Evolutionary conservation across 306 rosid genomes (phyloP).

Genomic region (Vicia villosa): DNA sequence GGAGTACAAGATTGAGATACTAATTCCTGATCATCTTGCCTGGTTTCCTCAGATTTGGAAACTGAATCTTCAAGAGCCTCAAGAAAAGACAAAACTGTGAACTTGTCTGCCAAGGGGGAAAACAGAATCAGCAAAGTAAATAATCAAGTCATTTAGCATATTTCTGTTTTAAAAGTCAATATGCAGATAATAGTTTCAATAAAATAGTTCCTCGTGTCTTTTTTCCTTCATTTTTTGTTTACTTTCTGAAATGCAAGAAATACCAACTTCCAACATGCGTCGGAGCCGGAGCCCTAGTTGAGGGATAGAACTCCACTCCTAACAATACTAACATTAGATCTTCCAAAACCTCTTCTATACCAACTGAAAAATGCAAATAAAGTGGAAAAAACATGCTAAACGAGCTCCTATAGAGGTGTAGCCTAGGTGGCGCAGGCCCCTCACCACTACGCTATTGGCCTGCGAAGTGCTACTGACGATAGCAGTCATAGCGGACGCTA

Average conservation of each 20-base stretch:
- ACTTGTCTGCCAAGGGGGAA: slow-evolving; percentile 65
- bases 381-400: neutral
- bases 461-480: too few species aligned
- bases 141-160: slow-evolving; percentile 13
- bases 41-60: slow-evolving; percentile 53
- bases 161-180: too few species aligned
- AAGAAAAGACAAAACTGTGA: slow-evolving; percentile 86
- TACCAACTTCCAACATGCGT: neutral
- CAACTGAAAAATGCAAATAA: neutral
- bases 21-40: slow-evolving; percentile 70
- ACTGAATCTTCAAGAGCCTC: slow-evolving; percentile 97
- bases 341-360: neutral
- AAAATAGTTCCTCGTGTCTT: neutral
- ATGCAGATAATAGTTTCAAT: neutral
- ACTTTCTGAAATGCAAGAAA: neutral
- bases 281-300: neutral
- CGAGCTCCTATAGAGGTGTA: too few species aligned
- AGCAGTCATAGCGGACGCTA: too few species aligned
- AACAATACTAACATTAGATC: too few species aligned
- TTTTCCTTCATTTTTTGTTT: neutral
- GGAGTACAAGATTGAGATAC: slow-evolving; percentile 72
- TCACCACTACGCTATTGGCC: too few species aligned
- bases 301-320: too few species aligned
- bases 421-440: too few species aligned
- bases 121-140: neutral